Conservation (phyloP, 148 eudicot genomes). For the Rhododendron mucronatum region DNA sequence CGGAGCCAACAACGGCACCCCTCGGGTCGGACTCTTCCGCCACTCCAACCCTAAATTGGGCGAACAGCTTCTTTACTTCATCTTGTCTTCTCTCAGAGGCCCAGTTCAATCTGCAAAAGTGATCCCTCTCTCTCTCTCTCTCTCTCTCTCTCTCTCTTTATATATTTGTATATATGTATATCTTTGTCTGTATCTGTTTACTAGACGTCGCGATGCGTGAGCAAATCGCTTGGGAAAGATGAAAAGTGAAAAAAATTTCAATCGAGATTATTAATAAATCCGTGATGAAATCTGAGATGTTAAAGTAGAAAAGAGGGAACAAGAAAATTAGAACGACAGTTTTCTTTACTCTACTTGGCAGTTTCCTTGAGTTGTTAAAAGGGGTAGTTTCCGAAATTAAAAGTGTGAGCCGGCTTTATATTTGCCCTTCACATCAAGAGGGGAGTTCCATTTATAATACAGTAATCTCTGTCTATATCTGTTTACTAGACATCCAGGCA, state of each 20-base stretch:
- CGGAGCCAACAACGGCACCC: slow-evolving; percentile 50
- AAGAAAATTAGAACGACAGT: background rate
- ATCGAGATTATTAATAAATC: too few species aligned
- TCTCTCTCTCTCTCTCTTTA: background rate
- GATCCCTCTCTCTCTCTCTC: slow-evolving; percentile 1
- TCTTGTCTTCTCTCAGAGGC: slow-evolving; percentile 81
- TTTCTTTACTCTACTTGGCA: background rate
- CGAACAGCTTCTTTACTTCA: slow-evolving; percentile 90
- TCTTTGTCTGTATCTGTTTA: background rate
- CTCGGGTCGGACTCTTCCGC: slow-evolving; percentile 85
- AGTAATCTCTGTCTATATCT: background rate
- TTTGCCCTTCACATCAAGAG: background rate
- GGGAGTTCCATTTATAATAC: background rate
- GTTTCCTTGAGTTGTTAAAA: background rate
- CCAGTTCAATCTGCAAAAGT: slow-evolving; percentile 88
- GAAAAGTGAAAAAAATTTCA: background rate
- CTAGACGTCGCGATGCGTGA: too few species aligned
- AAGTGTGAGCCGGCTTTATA: background rate
- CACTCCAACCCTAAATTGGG: slow-evolving; percentile 99
- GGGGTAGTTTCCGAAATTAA: background rate
- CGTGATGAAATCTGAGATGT: background rate
- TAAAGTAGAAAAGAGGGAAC: background rate
- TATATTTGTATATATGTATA: background rate
- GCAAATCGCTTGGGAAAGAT: background rate
- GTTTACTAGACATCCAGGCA: background rate